A percentile compares a stretch with the other conserved stretches of the same genome.
Evolutionary conservation across 176 grass and related monocot genomes (phyloP).

Genomic region (Luzula sylvatica): DNA sequence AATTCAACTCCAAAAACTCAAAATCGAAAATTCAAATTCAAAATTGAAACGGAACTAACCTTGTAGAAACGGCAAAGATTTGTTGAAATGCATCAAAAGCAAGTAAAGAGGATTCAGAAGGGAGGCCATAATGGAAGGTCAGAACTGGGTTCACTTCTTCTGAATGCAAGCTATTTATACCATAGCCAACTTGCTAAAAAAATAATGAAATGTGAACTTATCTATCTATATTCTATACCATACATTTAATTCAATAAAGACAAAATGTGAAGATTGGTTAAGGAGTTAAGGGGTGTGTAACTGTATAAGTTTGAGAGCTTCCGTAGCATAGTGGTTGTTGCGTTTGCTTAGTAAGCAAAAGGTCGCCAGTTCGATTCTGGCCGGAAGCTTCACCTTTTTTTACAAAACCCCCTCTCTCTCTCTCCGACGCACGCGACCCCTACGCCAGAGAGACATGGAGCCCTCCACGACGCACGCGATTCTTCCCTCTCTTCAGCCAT

Average conservation of each 20-base stretch:
- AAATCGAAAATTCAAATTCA: background rate
- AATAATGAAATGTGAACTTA: background rate
- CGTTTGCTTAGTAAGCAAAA: slow-evolving; percentile 84
- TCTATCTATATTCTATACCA: no score
- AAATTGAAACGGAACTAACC: slow-evolving; percentile 28
- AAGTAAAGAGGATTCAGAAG: slow-evolving; percentile 44
- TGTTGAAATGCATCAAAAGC: slow-evolving; percentile 60
- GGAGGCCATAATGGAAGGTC: slow-evolving; percentile 80
- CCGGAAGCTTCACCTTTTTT: slow-evolving; percentile 20
- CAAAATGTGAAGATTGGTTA: background rate
- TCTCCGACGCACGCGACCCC: no score
- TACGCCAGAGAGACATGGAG: no score
- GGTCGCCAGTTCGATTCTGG: slow-evolving; percentile 47
- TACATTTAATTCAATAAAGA: background rate
- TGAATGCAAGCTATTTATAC: slow-evolving; percentile 29
- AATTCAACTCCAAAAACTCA: background rate
- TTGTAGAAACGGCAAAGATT: slow-evolving; percentile 62
- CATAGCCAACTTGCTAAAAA: background rate
- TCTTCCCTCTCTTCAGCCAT: no score
- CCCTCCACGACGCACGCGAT: no score
- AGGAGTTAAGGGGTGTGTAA: background rate
- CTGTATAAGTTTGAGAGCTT: background rate
- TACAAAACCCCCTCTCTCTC: no score
- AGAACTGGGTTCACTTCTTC: slow-evolving; percentile 80
- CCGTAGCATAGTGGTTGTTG: slow-evolving; percentile 60